Evolutionary conservation across 306 rosid species (phyloP), one percentile per base, ranked within the genome.

Genomic region (Astragalus glycyphyllos): DNA sequence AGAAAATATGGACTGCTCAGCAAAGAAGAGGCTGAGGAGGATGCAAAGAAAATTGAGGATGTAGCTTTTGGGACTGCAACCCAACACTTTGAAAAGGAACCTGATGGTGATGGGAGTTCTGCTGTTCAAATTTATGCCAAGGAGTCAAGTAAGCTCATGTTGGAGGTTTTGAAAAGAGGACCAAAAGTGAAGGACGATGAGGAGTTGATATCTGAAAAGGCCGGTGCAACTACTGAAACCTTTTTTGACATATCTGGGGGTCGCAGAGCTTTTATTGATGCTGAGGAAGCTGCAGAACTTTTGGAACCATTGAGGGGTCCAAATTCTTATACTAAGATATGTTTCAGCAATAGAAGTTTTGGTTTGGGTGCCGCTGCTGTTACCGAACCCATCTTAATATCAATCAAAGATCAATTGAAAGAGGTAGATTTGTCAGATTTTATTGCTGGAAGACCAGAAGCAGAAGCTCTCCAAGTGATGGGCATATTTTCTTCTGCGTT

Each of bases 91-190:
- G 90, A 82, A 81, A 89, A 87, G 80, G 96, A 92, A 78, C 82
- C 92, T 47, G 84, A 89, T 73, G 89, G 88, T 57, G 97, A 92
- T 71, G 97, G 96, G 69, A 88, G 90, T 76, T 87, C 90, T 69
- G 90, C 96, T 5, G 96, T 92, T 76, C 91, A 89, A 78, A 79
- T 92, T 77, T 92, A 92, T 76, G 96, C 97, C 54, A 89, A 87
- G 82, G 96, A 92, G 37, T 92, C 97, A 5, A 92, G 97, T 76
- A 89, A 83, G 84, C 91, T 87, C 60, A 92, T 89, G 96, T 77
- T 92, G 88, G 96, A 85, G 34, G 87, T 84, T 73, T 74, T 92
- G 77, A 92, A 92, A 81, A 81, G 96, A 74, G 96, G 97, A 11
- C 94, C 94, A 0, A 86, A 48, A 69, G 41, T 4, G 40, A 84